Conservation (phyloP, 495 filamentous ascomycete genomes). For the Durotheca rogersii region DNA sequence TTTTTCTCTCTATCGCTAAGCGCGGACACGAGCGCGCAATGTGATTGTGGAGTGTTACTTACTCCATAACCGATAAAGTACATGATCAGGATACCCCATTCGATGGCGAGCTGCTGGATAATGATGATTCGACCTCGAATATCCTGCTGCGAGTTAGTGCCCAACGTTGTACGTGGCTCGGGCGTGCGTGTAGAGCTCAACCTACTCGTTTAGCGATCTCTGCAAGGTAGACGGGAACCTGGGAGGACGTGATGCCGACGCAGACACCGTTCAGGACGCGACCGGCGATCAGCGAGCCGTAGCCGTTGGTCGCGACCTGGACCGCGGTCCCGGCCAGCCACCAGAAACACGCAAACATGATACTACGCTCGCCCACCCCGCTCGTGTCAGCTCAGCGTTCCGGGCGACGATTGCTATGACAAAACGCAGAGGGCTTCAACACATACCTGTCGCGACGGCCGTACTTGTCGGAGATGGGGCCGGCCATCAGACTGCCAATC, state of each 20-base stretch:
- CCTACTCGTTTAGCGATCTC: constrained; percentile 69
- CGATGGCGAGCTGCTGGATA: constrained; percentile 76
- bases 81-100: constrained; percentile 62
- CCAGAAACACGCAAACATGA: constrained; percentile 65
- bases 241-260: constrained; percentile 73
- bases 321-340: constrained; percentile 72
- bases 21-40: too few species aligned
- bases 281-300: constrained; percentile 66
- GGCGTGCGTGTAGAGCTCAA: constrained; percentile 26
- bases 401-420: too few species aligned
- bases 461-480: constrained; percentile 64
- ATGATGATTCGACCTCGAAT: constrained; percentile 63
- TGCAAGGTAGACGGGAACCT: constrained; percentile 80
- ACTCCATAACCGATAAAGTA: constrained; percentile 46
- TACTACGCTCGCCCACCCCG: too few species aligned
- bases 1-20: too few species aligned
- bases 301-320: constrained; percentile 61
- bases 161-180: too few species aligned
- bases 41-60: constrained; percentile 11
- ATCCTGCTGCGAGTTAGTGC: constrained; percentile 18
- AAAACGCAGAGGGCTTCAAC: not conserved
- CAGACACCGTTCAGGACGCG: constrained; percentile 70
- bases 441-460: constrained; percentile 57
- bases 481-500: constrained; percentile 62
- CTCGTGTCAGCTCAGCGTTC: too few species aligned